Conservation (phyloP, 1,284 basidiomycete species). For the Retiboletus flavoniger region DNA sequence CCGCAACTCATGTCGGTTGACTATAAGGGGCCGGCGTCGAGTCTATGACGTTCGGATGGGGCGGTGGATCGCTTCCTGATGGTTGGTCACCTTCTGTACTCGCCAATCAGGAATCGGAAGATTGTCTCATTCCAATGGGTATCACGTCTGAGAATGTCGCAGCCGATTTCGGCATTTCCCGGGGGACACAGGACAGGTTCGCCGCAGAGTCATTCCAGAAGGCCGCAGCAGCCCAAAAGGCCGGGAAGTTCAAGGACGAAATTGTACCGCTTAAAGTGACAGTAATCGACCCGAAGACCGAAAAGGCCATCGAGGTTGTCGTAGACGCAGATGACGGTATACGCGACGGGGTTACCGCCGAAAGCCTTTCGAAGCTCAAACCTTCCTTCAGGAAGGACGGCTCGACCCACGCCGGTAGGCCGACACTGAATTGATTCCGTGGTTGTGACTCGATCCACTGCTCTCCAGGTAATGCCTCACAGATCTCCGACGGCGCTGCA, state of each 20-base stretch:
- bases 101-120: slow-evolving; percentile 76
- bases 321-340: slow-evolving; percentile 93
- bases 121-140: slow-evolving; percentile 96
- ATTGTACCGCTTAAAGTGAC: slow-evolving; percentile 85
- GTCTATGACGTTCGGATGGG: slow-evolving; percentile 89
- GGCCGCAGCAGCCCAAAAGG: slow-evolving; percentile 85
- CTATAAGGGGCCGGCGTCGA: slow-evolving; percentile 86
- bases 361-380: slow-evolving; percentile 88
- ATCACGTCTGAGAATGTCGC: slow-evolving; percentile 98
- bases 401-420: slow-evolving; percentile 80
- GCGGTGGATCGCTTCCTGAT: slow-evolving; percentile 67
- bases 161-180: slow-evolving; percentile 70
- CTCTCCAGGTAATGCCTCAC: slow-evolving; percentile 78
- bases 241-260: slow-evolving; percentile 90
- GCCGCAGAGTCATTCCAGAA: slow-evolving; percentile 85
- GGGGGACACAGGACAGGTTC: slow-evolving; percentile 80
- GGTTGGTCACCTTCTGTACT: slow-evolving; percentile 83
- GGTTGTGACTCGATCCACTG: slow-evolving; percentile 1
- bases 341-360: slow-evolving; percentile 85
- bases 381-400: slow-evolving; percentile 90
- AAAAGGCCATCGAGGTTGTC: slow-evolving; percentile 74
- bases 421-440: slow-evolving; percentile 9
- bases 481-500: slow-evolving; percentile 97
- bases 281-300: slow-evolving; percentile 80
- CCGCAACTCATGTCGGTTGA: slow-evolving; percentile 6